These are phyloP conservation scores for Anthracocystis walkeri DNA, from an alignment of 1,284 basidiomycete species.

Conservation along the genomic window DNA sequence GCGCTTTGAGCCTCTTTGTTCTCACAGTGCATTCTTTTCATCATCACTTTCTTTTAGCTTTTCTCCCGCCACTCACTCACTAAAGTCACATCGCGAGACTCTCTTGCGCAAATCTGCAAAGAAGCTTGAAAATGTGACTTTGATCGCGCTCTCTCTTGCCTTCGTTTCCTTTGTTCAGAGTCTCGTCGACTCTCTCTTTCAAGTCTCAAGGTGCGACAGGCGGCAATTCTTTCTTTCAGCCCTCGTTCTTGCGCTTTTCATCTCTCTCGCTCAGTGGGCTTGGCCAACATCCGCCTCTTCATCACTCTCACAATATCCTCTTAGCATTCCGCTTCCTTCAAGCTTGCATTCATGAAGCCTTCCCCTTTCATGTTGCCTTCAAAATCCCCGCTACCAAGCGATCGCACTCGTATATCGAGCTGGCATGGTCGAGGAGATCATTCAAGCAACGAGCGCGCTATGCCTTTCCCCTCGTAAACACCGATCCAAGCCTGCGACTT, in stretches of 20 bases:
- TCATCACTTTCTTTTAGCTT: not conserved
- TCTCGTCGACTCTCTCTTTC: too few species aligned
- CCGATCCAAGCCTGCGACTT: not conserved
- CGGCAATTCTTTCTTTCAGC: too few species aligned
- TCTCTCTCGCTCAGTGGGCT: too few species aligned
- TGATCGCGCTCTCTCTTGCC: too few species aligned
- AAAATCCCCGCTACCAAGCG: not conserved
- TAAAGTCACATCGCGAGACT: too few species aligned
- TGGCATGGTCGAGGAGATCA: slow-evolving; percentile 35
- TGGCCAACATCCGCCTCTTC: too few species aligned
- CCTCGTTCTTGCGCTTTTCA: too few species aligned
- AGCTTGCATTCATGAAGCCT: not conserved
- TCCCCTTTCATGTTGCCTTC: slow-evolving; percentile 1
- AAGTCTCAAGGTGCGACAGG: too few species aligned
- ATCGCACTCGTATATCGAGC: not conserved
- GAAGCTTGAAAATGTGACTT: too few species aligned
- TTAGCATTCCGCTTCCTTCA: not conserved
- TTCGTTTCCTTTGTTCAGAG: too few species aligned
- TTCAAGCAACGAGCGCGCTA: slow-evolving; percentile 24
- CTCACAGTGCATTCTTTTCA: not conserved
- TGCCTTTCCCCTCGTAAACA: slow-evolving; percentile 29
- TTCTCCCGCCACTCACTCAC: not conserved
- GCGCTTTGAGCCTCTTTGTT: too few species aligned
- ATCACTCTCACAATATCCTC: not conserved
- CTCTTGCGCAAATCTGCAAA: too few species aligned